Conservation (phyloP, 768 basidiomycete species). For the Termitomyces sp. region DNA sequence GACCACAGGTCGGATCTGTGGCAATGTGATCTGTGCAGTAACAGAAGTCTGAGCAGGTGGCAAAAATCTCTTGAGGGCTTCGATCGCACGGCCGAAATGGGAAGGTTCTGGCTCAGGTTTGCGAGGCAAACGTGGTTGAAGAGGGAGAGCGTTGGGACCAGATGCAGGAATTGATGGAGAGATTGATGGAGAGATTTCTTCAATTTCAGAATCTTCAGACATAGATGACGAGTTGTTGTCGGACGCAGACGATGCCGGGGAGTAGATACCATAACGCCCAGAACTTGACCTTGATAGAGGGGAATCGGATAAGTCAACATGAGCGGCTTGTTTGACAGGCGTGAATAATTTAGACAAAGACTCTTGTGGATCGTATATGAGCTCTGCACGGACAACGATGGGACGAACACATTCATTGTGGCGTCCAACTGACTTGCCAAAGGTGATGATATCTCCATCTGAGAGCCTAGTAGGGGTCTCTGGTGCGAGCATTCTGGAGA, state of each 20-base stretch:
- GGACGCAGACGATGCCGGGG: conserved; percentile 38
- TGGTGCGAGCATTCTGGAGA: conserved; percentile 43
- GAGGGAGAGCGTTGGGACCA: conserved; percentile 18
- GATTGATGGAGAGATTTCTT: conserved; percentile 30
- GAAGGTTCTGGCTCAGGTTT: background rate
- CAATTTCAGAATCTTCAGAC: conserved; percentile 46
- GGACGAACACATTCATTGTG: conserved; percentile 57
- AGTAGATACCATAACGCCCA: conserved; percentile 60
- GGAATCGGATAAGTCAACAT: conserved; percentile 5
- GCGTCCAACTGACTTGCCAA: conserved; percentile 71
- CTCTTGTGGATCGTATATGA: conserved; percentile 28
- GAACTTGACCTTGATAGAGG: conserved; percentile 24
- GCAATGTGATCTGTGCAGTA: background rate
- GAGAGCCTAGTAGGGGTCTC: conserved; percentile 51
- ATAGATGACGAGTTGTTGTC: conserved; percentile 27
- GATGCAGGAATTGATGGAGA: conserved; percentile 22
- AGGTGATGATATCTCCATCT: conserved; percentile 69
- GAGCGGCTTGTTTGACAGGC: conserved; percentile 18
- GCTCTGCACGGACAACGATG: conserved; percentile 53
- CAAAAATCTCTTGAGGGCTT: conserved; percentile 25
- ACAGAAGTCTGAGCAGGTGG: conserved; percentile 20
- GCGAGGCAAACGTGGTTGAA: conserved; percentile 12
- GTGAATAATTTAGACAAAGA: conserved; percentile 19
- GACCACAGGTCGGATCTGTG: background rate
- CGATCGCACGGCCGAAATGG: conserved; percentile 21